Conservation (phyloP, 2,329 filamentous ascomycete genomes). For the Penicillium sp. region DNA sequence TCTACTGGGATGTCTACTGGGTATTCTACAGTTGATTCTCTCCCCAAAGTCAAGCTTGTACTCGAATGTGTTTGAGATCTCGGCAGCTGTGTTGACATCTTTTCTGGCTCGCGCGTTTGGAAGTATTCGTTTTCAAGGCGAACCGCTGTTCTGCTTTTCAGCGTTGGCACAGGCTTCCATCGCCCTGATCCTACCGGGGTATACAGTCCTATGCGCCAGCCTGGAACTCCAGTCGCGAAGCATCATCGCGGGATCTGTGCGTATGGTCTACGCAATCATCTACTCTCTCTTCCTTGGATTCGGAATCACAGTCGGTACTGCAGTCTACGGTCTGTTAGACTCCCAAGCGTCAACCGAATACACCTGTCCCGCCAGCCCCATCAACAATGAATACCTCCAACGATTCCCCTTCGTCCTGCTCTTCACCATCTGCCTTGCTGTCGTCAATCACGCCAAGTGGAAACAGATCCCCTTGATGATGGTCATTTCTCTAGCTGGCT, state of each 20-base stretch:
- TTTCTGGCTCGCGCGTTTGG: slow-evolving; percentile 65
- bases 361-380: slow-evolving; percentile 46
- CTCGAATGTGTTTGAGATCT: slow-evolving; percentile 60
- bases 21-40: slow-evolving; percentile 66
- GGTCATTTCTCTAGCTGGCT: slow-evolving; percentile 66
- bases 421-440: slow-evolving; percentile 66
- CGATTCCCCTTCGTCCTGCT: slow-evolving; percentile 67
- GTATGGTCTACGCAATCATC: slow-evolving; percentile 68
- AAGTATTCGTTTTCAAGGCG: slow-evolving; percentile 47
- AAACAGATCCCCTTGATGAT: slow-evolving; percentile 72
- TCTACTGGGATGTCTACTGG: slow-evolving; percentile 66
- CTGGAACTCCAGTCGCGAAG: slow-evolving; percentile 65
- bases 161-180: slow-evolving; percentile 67
- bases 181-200: slow-evolving; percentile 66
- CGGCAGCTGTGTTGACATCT: slow-evolving; percentile 59
- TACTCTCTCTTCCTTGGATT: slow-evolving; percentile 68
- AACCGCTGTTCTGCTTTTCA: slow-evolving; percentile 61
- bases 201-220: slow-evolving; percentile 55
- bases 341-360: slow-evolving; percentile 47
- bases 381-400: slow-evolving; percentile 42
- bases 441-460: slow-evolving; percentile 78
- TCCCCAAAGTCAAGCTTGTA: slow-evolving; percentile 66
- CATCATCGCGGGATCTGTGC: slow-evolving; percentile 64
- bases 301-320: slow-evolving; percentile 62
- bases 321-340: slow-evolving; percentile 59